phyloP scores from a whole-genome alignment of 805 yeast genomes.

The Saccharomycopsis microspora region DNA sequence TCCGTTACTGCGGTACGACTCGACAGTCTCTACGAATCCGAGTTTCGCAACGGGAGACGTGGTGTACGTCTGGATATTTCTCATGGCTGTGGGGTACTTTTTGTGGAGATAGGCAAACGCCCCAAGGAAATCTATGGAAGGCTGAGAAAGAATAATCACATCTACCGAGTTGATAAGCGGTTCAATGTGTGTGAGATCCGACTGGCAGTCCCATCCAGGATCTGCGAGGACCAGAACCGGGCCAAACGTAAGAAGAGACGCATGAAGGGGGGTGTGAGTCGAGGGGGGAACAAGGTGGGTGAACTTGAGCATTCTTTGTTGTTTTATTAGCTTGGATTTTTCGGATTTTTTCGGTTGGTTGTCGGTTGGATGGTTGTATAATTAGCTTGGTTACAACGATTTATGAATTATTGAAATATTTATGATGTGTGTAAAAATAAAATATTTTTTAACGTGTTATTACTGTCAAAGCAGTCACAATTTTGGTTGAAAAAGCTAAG shows the following conservation, averaged over 20 bases:
- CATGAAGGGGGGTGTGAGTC: conserved; percentile 16
- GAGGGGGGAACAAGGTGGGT: conserved; percentile 20
- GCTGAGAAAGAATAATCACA: conserved; percentile 73
- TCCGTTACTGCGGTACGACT: conserved; percentile 62
- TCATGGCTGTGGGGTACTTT: conserved; percentile 18
- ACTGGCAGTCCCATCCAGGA: conserved; percentile 61
- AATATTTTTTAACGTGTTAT: too few relatives aligned
- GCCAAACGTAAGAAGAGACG: conserved; percentile 48
- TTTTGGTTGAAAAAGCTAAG: too few relatives aligned
- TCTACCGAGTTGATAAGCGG: conserved; percentile 40
- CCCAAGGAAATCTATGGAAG: conserved; percentile 69
- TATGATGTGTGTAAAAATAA: too few relatives aligned
- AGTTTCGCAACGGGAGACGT: conserved; percentile 84
- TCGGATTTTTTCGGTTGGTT: too few relatives aligned
- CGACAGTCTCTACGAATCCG: conserved; percentile 81
- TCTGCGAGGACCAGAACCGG: conserved; percentile 27
- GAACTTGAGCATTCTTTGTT: conserved; percentile 18
- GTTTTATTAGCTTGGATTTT: neutral
- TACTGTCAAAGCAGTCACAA: too few relatives aligned
- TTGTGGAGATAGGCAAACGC: conserved; percentile 63
- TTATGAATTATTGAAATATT: too few relatives aligned
- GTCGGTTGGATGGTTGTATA: too few relatives aligned
- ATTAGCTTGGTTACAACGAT: too few relatives aligned
- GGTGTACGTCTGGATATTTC: conserved; percentile 59
- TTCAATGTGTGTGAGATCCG: conserved; percentile 32